Base-by-base conservation (phyloP, 2,329 filamentous ascomycete species). In the Aspergillus proliferans region DNA sequence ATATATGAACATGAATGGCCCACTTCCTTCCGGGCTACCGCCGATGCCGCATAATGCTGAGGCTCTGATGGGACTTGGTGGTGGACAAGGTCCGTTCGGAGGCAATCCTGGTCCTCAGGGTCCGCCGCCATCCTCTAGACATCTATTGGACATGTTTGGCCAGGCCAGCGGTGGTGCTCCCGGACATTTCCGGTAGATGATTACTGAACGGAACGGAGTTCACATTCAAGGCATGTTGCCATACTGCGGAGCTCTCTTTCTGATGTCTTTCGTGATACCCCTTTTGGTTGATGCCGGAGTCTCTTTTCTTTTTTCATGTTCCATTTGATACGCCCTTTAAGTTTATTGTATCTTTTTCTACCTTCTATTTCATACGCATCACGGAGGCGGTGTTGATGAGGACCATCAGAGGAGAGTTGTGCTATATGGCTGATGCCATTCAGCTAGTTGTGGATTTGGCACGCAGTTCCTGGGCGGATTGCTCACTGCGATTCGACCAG, bases 141-240 rank as follows among this genome's bases (percentile, higher is more conserved):
- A 70, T 44, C 59, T 72, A 40, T 61, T 75, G 48, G 72, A 75
- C 40, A 71, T 75, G 68, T 69, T 75, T 49, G 68, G 66, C 18
- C 68, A 70, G 52, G 57, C 63, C 47, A 62, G 61, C 24, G 66
- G 63, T 22, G 65, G 64, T 36, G 66, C 60, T 9, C 67, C 67
- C 3, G 66, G 66, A 26, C 67, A 64, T 38, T 69, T 63, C 55
- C 60, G 67, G 49, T 69, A 66, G 57, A 49, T 42, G 9, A 43
- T 26, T 21, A 34, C 2, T 30, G 26, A 19, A 10, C 12, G 18
- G 8, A 21, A 10, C 12, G 18, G 4, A 34, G 7, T 24, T 33
- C 10, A 34, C 21, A 9, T n/a, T 34, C 8, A 12, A 12, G 19
- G 21, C 26, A 19, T 48, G 10, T 49, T 40, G 39, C 21, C 7